Evolutionary conservation across 2,329 filamentous ascomycete species (phyloP).

Genomic region (Fusarium sp.): DNA sequence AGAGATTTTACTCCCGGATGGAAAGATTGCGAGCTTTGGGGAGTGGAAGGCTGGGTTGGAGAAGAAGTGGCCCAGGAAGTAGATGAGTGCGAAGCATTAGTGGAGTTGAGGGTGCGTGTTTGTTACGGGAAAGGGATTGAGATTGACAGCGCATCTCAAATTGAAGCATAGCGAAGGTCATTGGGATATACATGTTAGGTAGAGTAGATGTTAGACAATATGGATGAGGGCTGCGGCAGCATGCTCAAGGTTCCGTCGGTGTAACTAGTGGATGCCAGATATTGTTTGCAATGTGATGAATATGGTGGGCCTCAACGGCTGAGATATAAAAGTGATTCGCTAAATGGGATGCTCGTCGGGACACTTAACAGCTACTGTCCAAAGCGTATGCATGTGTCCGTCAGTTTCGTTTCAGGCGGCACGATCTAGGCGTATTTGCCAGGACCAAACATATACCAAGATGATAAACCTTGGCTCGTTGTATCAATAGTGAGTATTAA

Average conservation of each 20-base stretch:
- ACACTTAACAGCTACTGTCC: background rate
- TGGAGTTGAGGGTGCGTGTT: background rate
- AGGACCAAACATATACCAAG: background rate
- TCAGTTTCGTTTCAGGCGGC: background rate
- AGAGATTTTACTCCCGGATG: conserved; percentile 52
- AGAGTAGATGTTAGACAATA: background rate
- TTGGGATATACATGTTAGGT: background rate
- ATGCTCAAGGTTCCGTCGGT: background rate
- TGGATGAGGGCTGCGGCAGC: background rate
- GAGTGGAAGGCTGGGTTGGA: conserved; percentile 53
- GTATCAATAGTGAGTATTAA: too few relatives aligned
- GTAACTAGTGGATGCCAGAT: background rate
- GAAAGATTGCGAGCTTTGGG: conserved; percentile 47
- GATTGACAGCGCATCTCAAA: background rate
- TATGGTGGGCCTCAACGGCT: background rate
- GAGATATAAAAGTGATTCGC: too few relatives aligned
- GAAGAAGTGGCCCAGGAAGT: conserved; percentile 44
- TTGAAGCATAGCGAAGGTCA: background rate
- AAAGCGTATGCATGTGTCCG: background rate
- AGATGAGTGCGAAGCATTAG: background rate
- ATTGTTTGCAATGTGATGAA: background rate
- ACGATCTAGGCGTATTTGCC: background rate
- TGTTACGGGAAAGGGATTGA: background rate
- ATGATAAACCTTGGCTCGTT: too few relatives aligned
- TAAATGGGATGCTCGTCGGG: background rate